Conservation (phyloP, 1,139 yeast species). For the Kurtzmaniella quercitrusa region DNA sequence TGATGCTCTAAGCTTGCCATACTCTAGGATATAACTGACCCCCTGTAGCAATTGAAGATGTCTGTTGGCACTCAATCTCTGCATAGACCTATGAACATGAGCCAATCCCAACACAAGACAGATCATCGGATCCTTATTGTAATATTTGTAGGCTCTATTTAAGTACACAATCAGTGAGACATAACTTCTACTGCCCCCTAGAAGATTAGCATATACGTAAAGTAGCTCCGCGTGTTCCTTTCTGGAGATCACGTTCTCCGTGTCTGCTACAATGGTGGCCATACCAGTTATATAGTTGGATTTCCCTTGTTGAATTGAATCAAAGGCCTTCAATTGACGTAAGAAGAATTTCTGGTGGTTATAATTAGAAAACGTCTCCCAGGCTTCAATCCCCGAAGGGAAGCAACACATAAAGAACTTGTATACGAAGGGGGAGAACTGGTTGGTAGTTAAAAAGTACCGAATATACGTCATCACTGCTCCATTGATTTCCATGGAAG, state of each 20-base stretch:
- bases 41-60: slow-evolving; percentile 89
- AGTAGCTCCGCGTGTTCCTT: slow-evolving; percentile 67
- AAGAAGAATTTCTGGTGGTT: slow-evolving; percentile 86
- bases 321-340: slow-evolving; percentile 86
- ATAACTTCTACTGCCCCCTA: slow-evolving; percentile 81
- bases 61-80: slow-evolving; percentile 78
- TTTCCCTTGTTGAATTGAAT: slow-evolving; percentile 51
- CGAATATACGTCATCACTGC: slow-evolving; percentile 56
- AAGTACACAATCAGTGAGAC: slow-evolving; percentile 71
- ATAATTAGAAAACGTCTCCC: slow-evolving; percentile 63
- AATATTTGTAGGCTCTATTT: slow-evolving; percentile 56
- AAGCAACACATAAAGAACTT: slow-evolving; percentile 66
- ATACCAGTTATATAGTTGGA: slow-evolving; percentile 58
- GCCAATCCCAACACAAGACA: slow-evolving; percentile 72
- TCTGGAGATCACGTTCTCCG: slow-evolving; percentile 34
- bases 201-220: slow-evolving; percentile 72
- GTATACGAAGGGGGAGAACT: slow-evolving; percentile 68
- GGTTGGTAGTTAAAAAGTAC: slow-evolving; percentile 59
- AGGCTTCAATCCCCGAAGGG: slow-evolving; percentile 55
- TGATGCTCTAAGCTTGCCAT: slow-evolving; percentile 42
- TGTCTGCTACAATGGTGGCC: slow-evolving; percentile 57
- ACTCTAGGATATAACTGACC: slow-evolving; percentile 69
- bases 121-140: slow-evolving; percentile 73
- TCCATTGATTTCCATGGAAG: slow-evolving; percentile 44
- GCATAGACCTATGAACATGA: slow-evolving; percentile 90